Base-by-base conservation (phyloP, 495 filamentous ascomycete species). In the Annulohypoxylon bovei region DNA sequence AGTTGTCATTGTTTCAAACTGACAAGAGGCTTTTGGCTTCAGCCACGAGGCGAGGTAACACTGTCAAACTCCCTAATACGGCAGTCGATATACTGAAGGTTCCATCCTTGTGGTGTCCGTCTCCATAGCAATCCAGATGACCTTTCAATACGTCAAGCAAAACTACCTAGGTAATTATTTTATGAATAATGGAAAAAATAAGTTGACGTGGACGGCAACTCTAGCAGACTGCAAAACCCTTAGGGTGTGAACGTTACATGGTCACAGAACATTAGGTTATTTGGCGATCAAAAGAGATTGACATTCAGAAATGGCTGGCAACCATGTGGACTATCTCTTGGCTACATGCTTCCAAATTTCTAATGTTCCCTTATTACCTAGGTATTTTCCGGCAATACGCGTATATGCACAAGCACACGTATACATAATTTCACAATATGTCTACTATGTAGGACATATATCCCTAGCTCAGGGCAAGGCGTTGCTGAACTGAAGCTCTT, bases 41-140 rank as follows among this genome's bases (percentile, higher is more conserved):
- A 16, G 32, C 65, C 65, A 72, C 65, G 65, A 72, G 70, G 70
- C 12, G 60, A 72, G 65, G 70, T 72, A 58, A 72, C 70, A 65
- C 65, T 62, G 55, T 39, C 65, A 62, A 65, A 53, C 52, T 65
- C 40, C 61, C 47, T 65, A 37, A 61, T 65, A 61, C 22, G 50
- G 70, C 40, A 65, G 57, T 14, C 56, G 23, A 47, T 57, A 61
- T 68, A 68, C 65, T 68, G 35, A 56, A 49, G 53, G 70, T 68
- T 65, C 61, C 65, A 68, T 63, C 27, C 49, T 57, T 57, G 42
- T 23, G 61, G 47, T 65, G 50, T 56, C 27, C 20, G 32, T 47
- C 49, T 14, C 12, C 22, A 42, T 33, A 39, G 9, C n/a, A 44
- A 27, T 20, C 18, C 33, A 25, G 37, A 33, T 50, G 42, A 68